Conservation (phyloP, 495 filamentous ascomycete species). For the Sporormia fimetaria region DNA sequence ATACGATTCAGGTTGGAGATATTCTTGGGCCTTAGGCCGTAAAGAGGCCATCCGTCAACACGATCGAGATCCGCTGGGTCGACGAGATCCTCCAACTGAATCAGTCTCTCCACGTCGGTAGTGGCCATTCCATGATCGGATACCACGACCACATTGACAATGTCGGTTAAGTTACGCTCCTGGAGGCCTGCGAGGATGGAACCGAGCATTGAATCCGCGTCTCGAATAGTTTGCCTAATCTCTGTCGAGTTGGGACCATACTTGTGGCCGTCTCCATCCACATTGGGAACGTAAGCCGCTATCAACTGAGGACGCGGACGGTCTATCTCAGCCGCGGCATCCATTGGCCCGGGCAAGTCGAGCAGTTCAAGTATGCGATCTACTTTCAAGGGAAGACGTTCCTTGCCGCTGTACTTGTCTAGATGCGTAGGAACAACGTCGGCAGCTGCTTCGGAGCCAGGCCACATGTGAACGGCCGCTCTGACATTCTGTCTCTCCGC, state of each 20-base stretch:
- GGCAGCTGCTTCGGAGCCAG: constrained; percentile 78
- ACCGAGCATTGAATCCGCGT: constrained; percentile 70
- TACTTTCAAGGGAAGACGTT: constrained; percentile 61
- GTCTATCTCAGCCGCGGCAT: constrained; percentile 27
- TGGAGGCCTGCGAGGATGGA: constrained; percentile 64
- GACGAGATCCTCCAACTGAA: constrained; percentile 88
- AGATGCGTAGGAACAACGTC: constrained; percentile 58
- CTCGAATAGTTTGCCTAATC: constrained; percentile 57
- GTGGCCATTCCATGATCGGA: constrained; percentile 98
- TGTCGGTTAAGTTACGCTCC: constrained; percentile 67
- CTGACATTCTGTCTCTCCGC: constrained; percentile 67
- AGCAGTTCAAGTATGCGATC: constrained; percentile 65
- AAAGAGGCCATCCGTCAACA: constrained; percentile 88
- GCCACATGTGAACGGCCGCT: constrained; percentile 95
- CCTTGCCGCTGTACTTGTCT: constrained; percentile 73
- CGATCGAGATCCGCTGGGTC: constrained; percentile 63
- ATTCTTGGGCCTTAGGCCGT: constrained; percentile 72
- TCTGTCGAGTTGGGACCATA: constrained; percentile 93
- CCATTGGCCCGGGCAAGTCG: constrained; percentile 62
- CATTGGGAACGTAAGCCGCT: constrained; percentile 85
- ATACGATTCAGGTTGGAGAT: constrained; percentile 38
- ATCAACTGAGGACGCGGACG: constrained; percentile 70
- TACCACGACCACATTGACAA: constrained; percentile 96
- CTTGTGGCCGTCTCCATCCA: constrained; percentile 74
- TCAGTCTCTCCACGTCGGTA: constrained; percentile 64